Conservation (phyloP, 2,329 filamentous ascomycete species). For the Cytospora chrysosperma region DNA sequence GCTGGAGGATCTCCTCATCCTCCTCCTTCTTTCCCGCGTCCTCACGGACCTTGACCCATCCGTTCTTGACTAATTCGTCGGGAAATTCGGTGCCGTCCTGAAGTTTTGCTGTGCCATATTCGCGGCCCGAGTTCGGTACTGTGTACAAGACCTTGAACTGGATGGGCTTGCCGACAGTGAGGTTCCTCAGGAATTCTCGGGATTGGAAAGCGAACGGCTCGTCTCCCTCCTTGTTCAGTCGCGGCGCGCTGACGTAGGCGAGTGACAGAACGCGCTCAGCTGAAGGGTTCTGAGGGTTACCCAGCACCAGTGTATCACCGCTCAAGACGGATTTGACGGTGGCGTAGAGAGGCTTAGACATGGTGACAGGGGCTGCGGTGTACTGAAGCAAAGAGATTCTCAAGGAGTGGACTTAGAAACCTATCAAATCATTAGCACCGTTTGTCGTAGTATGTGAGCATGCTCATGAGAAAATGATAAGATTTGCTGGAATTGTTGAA, state of each 20-base stretch:
- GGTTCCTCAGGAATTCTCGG: constrained; percentile 83
- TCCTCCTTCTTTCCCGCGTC: constrained; percentile 93
- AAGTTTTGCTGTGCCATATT: constrained; percentile 81
- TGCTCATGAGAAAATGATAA: background rate
- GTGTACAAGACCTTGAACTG: constrained; percentile 85
- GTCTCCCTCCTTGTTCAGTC: constrained; percentile 83
- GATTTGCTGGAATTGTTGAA: background rate
- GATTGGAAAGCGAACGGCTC: constrained; percentile 93
- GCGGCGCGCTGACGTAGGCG: constrained; percentile 87
- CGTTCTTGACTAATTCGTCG: constrained; percentile 79
- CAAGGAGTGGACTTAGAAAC: constrained; percentile 7
- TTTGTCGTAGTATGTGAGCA: background rate
- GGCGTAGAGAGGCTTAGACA: constrained; percentile 59
- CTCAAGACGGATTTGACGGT: constrained; percentile 93
- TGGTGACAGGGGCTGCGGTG: constrained; percentile 31
- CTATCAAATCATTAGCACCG: constrained; percentile 23
- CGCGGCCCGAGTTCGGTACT: constrained; percentile 78
- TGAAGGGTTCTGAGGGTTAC: constrained; percentile 75
- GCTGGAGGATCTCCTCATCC: constrained; percentile 67
- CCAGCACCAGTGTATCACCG: constrained; percentile 86
- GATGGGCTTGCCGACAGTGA: constrained; percentile 82
- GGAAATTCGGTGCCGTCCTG: constrained; percentile 76
- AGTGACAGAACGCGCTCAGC: constrained; percentile 86
- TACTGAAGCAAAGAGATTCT: constrained; percentile 5
- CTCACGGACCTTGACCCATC: constrained; percentile 91